A percentile compares a stretch with the other conserved stretches of the same genome.
Conservation (phyloP, 495 filamentous ascomycete genomes). For the Talaromyces trachyspermus region DNA sequence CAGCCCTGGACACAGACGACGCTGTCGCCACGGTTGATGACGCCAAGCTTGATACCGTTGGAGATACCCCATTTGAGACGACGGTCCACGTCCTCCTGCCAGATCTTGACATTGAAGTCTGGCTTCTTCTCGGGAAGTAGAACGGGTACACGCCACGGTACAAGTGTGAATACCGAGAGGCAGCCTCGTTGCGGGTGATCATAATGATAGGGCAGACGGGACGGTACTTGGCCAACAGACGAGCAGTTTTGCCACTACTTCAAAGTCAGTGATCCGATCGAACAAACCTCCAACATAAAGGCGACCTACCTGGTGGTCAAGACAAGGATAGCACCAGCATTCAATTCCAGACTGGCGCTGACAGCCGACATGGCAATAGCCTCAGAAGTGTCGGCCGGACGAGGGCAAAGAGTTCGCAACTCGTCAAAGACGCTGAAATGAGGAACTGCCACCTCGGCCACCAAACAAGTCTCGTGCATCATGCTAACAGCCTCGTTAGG, state of each 20-base stretch:
- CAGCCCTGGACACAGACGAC: conserved; percentile 97
- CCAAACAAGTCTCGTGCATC: conserved; percentile 95
- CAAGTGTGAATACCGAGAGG: conserved; percentile 85
- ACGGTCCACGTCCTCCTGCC: conserved; percentile 97
- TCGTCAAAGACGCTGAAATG: conserved; percentile 97
- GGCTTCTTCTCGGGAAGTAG: conserved; percentile 88
- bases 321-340: conserved; percentile 89
- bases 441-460: conserved; percentile 92
- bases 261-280: not conserved
- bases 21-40: conserved; percentile 73
- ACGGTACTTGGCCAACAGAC: conserved; percentile 94
- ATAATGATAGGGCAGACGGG: conserved; percentile 98
- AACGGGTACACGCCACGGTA: conserved; percentile 98
- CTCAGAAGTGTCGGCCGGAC: conserved; percentile 80
- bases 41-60: conserved; percentile 74
- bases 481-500: conserved; percentile 86
- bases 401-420: conserved; percentile 69
- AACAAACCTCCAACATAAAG: not conserved
- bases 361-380: conserved; percentile 95
- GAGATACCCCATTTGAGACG: conserved; percentile 91
- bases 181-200: conserved; percentile 80
- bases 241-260: conserved; percentile 73
- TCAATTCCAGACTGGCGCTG: conserved; percentile 86
- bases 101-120: conserved; percentile 78
- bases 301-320: conserved; percentile 70